These are phyloP conservation scores for Hanseniaspora hatyaiensis DNA, from an alignment of 805 yeast genomes.

Conservation along the genomic window DNA sequence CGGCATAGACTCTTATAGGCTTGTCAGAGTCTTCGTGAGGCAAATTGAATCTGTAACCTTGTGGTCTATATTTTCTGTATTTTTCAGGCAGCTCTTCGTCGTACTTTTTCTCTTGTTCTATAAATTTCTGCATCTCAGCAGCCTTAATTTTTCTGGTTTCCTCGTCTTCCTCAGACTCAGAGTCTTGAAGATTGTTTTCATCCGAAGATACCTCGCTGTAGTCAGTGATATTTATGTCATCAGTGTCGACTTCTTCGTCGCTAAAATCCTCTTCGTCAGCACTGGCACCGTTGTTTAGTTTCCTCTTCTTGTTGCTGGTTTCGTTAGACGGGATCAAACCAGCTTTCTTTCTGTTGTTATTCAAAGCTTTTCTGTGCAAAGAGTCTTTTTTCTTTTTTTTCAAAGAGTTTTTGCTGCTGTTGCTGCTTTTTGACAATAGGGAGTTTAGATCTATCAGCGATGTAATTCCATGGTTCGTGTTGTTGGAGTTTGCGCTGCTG, in stretches of 20 bases:
- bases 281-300: constrained; percentile 4
- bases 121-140: constrained; percentile 19
- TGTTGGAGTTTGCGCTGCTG: constrained; percentile 1
- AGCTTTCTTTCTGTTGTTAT: constrained; percentile 13
- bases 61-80: constrained; percentile 65
- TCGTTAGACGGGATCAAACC: neutral
- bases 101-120: constrained; percentile 43
- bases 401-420: neutral
- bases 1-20: constrained; percentile 90
- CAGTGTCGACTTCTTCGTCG: constrained; percentile 30
- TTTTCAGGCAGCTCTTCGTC: constrained; percentile 59
- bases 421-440: neutral
- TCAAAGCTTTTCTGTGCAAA: constrained; percentile 10
- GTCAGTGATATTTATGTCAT: constrained; percentile 24
- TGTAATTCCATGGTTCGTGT: constrained; percentile 6
- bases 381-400: constrained; percentile 9
- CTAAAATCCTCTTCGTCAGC: constrained; percentile 14
- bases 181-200: constrained; percentile 2
- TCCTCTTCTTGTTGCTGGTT: constrained; percentile 9
- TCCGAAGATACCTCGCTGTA: constrained; percentile 7
- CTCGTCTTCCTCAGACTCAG: constrained; percentile 13
- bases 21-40: constrained; percentile 66
- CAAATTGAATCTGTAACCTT: constrained; percentile 61
- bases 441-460: constrained; percentile 13
- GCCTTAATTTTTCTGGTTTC: constrained; percentile 15